Base-by-base conservation (phyloP, 1,139 yeast species). In the Dujonia santamariae region DNA sequence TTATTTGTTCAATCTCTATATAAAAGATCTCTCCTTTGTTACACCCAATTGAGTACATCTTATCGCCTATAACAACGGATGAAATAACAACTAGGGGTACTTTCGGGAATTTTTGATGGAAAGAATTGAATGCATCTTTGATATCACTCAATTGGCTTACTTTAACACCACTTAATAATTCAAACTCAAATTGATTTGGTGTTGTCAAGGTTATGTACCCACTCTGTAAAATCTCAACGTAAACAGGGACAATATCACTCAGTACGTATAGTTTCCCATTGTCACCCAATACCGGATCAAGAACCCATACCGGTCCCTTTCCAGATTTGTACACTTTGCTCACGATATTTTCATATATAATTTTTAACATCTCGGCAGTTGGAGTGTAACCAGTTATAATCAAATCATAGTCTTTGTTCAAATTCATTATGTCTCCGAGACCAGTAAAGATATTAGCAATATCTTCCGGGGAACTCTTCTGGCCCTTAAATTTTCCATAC, bases 321-420 rank as follows among this genome's bases (percentile, higher is more conserved):
- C 31, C 37, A 2, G 36, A 39, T 3, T 41, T 41, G 26, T 51
- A 35, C 8, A 43, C 39, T n/a, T 20, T 19, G 12, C 28, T 24
- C 40, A 50, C 41, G 46, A 38, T 24, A 30, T 34, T 25, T 45
- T 45, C 31, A 49, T 28, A 49, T 40, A 80, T 72, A 1, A 70
- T 68, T 31, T 56, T 50, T 38, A 82, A 63, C 1, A 76, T 71
- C 22, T 61, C 70, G 2, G 73, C 75, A 29, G 75, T 75, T 12
- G 90, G 87, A 2, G 80, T 67, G 50, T 86, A 86, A 0, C 95
- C 95, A 0, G 88, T 79, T 35, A 85, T 53, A 2, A 85, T 51
- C 19, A 85, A 80, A 43, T 75, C 75, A 50, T 84, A 85, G 4
- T 53, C 54, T 22, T 57, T 48, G 1, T 56, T 34, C 21, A 58